phyloP scores from a whole-genome alignment of 2,329 filamentous ascomycete genomes.

The Leptographium wingfieldii region DNA sequence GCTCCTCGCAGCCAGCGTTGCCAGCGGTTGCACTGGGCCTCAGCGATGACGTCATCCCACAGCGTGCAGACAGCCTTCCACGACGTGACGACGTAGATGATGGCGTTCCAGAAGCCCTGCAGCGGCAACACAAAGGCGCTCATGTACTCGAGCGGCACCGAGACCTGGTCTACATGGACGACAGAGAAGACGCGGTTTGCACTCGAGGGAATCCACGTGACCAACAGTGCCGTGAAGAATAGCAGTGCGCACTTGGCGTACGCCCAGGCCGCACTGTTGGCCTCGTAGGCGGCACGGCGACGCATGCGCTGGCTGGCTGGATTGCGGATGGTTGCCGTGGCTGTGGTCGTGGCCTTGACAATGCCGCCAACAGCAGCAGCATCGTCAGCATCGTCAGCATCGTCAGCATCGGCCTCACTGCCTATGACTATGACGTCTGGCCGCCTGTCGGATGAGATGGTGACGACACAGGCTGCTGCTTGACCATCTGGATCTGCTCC shows the following conservation, averaged over 20 bases:
- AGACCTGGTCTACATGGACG: conserved; percentile 37
- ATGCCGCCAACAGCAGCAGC: not conserved
- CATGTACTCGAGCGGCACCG: conserved; percentile 52
- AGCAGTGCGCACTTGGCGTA: conserved; percentile 60
- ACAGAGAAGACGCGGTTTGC: conserved; percentile 65
- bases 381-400: too few relatives aligned
- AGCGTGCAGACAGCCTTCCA: conserved; percentile 47
- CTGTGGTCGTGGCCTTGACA: not conserved
- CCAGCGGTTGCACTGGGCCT: conserved; percentile 7
- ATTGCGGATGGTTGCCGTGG: conserved; percentile 7
- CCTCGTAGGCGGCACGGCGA: conserved; percentile 31
- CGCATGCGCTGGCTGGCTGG: conserved; percentile 16
- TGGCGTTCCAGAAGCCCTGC: conserved; percentile 74
- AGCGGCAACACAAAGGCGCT: conserved; percentile 65
- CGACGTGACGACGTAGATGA: conserved; percentile 64
- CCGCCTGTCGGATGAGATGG: conserved; percentile 29
- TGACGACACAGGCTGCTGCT: conserved; percentile 32
- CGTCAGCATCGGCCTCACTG: not conserved
- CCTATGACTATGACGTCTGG: not conserved
- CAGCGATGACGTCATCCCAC: conserved; percentile 21
- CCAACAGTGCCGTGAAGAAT: conserved; percentile 58
- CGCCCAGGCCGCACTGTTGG: conserved; percentile 52
- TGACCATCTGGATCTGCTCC: not conserved
- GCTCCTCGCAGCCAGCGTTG: not conserved
- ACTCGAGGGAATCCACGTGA: conserved; percentile 67